phyloP scores from a whole-genome alignment of 2,329 filamentous ascomycete species.

The Microsporum ferrugineum region DNA sequence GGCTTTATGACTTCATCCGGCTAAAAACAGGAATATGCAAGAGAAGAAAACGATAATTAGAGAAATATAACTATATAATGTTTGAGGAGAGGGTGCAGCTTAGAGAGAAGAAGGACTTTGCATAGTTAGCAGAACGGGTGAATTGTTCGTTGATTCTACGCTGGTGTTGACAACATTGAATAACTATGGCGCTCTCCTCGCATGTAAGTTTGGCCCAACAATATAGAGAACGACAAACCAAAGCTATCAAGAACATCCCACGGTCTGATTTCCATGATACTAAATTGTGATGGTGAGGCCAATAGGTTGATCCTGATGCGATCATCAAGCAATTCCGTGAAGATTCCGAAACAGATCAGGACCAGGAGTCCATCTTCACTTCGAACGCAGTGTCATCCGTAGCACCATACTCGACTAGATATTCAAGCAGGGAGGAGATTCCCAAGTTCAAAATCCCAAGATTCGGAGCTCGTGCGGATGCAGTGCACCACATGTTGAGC shows the following conservation, averaged over 20 bases:
- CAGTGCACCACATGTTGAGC: slow-evolving; percentile 53
- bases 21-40: background rate
- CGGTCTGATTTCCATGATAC: background rate
- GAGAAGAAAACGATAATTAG: background rate
- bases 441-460: slow-evolving; percentile 25
- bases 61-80: background rate
- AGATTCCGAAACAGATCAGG: slow-evolving; percentile 17
- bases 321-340: slow-evolving; percentile 19
- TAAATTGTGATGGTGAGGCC: background rate
- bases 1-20: background rate
- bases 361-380: slow-evolving; percentile 19
- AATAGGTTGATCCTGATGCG: slow-evolving; percentile 21
- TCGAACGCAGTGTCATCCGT: slow-evolving; percentile 17
- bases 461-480: slow-evolving; percentile 38
- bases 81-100: no score
- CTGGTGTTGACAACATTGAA: background rate
- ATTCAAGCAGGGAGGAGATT: slow-evolving; percentile 24
- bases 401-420: slow-evolving; percentile 26
- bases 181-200: slow-evolving; percentile 6
- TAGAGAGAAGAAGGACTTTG: no score
- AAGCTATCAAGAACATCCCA: background rate
- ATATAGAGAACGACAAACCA: background rate
- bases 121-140: no score
- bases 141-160: background rate
- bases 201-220: slow-evolving; percentile 5